These are phyloP conservation scores for Rosa hybrid DNA, from an alignment of 331 rosid genomes.

Conservation along the genomic window DNA sequence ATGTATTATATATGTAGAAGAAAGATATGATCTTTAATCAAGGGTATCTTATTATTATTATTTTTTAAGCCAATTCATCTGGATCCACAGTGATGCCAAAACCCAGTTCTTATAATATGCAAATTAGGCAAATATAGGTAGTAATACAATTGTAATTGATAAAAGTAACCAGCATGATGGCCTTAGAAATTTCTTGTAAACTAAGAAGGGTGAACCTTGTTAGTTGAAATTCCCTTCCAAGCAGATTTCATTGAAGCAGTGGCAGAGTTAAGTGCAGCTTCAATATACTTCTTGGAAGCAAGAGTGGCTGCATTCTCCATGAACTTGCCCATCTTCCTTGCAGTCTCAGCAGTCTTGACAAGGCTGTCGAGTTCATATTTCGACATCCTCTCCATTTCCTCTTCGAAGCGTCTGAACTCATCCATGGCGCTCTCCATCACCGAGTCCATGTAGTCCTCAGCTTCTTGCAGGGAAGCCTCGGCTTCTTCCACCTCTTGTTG, in stretches of 20 bases:
- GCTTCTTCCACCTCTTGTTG: constrained; percentile 57
- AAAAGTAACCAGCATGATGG: background rate
- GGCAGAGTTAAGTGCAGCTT: constrained; percentile 74
- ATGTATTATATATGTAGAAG: background rate
- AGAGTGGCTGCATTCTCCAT: constrained; percentile 72
- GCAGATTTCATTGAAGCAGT: constrained; percentile 91
- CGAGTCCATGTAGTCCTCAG: constrained; percentile 72
- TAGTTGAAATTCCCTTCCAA: constrained; percentile 72
- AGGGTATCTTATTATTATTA: background rate
- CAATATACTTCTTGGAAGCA: constrained; percentile 75
- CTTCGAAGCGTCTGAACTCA: constrained; percentile 73
- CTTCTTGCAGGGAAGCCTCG: constrained; percentile 51
- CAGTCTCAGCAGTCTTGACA: constrained; percentile 50
- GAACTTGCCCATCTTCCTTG: constrained; percentile 65
- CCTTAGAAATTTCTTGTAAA: background rate
- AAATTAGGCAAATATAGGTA: background rate
- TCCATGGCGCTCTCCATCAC: constrained; percentile 84
- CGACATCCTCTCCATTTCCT: constrained; percentile 57
- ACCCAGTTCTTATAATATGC: background rate
- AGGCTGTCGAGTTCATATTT: constrained; percentile 48
- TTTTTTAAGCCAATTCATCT: background rate
- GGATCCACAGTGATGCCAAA: background rate
- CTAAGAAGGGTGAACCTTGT: constrained; percentile 84
- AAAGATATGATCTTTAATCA: background rate
- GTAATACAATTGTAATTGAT: background rate